Conservation (phyloP, 805 yeast genomes). For the Yamadazyma scolyti region DNA sequence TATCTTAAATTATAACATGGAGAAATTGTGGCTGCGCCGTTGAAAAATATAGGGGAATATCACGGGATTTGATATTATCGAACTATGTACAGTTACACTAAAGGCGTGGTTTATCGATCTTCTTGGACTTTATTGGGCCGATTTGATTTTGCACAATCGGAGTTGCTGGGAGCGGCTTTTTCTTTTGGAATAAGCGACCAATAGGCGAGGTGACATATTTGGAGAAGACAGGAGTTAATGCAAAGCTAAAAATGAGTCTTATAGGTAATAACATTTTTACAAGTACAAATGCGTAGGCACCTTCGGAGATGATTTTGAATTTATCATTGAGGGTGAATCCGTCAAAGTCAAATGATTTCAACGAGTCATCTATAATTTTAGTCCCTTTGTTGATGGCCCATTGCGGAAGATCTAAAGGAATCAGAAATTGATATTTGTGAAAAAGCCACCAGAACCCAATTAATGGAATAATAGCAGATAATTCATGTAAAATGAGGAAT, state of each 20-base stretch:
- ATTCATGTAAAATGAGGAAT: constrained; percentile 66
- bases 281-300: constrained; percentile 70
- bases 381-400: constrained; percentile 61
- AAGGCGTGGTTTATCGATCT: no score
- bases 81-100: no score
- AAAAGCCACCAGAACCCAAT: constrained; percentile 64
- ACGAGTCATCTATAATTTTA: constrained; percentile 51
- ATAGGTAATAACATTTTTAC: constrained; percentile 60
- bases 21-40: no score
- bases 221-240: constrained; percentile 58
- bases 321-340: constrained; percentile 45
- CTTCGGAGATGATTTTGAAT: constrained; percentile 57
- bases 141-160: no score
- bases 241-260: constrained; percentile 47
- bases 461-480: constrained; percentile 71
- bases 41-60: no score
- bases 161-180: no score
- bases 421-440: constrained; percentile 48
- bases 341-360: constrained; percentile 32
- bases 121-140: no score
- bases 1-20: no score
- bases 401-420: constrained; percentile 55
- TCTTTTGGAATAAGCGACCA: constrained; percentile 17
- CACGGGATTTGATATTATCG: no score
- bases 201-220: constrained; percentile 47